Conservation (phyloP, 306 rosid species). For the Vigna radiata region DNA sequence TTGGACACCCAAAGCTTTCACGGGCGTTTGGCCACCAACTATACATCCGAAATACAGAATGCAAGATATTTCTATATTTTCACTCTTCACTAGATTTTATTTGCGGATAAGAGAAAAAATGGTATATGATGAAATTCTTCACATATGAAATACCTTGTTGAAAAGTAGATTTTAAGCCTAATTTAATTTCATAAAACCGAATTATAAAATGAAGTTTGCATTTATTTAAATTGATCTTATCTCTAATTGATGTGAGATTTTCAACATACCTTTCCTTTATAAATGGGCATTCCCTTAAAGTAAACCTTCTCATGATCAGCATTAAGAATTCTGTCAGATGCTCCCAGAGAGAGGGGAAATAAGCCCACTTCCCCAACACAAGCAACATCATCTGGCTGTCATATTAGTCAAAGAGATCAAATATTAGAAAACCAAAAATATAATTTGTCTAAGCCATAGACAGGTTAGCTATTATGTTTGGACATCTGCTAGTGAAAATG, state of each 20-base stretch:
- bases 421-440: conserved; percentile 1
- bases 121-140: no score
- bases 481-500: conserved; percentile 2
- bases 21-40: neutral
- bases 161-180: fast-evolving
- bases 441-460: neutral
- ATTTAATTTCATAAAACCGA: fast-evolving
- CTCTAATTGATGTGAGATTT: fast-evolving
- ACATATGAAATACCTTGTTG: no score
- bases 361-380: conserved; percentile 86
- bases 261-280: conserved; percentile 72
- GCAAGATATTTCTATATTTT: neutral
- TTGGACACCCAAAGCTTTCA: conserved; percentile 2
- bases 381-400: conserved; percentile 77
- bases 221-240: no score
- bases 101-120: no score
- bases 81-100: no score
- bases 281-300: conserved; percentile 89
- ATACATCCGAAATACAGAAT: neutral
- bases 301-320: conserved; percentile 81
- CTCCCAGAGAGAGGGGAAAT: conserved; percentile 71
- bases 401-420: conserved; percentile 45
- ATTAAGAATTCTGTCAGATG: conserved; percentile 77
- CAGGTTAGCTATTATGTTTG: conserved; percentile 23
- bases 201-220: no score